Conservation (phyloP, 2,329 filamentous ascomycete species). For the Xylaria sp. region DNA sequence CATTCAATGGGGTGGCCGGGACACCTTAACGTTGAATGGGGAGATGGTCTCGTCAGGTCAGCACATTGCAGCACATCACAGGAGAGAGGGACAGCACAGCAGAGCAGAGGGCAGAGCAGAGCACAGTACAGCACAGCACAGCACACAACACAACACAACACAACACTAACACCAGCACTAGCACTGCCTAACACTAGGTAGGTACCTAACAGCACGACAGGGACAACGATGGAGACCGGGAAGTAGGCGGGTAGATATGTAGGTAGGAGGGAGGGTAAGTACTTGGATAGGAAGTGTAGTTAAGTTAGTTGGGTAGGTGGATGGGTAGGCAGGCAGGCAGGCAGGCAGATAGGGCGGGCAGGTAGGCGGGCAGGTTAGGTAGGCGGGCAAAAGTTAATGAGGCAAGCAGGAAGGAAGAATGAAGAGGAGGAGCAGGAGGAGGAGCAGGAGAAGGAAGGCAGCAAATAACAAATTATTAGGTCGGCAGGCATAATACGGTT, state of each 20-base stretch:
- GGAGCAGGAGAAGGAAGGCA: slow-evolving; percentile 6
- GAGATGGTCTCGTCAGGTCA: slow-evolving; percentile 24
- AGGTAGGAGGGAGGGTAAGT: neutral
- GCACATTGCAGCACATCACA: slow-evolving; percentile 18
- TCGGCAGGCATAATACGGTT: slow-evolving; percentile 4
- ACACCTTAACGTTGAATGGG: neutral
- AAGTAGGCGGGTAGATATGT: neutral
- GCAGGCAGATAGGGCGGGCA: neutral
- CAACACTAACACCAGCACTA: neutral
- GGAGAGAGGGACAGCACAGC: neutral
- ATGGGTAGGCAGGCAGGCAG: neutral
- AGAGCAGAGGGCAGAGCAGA: neutral
- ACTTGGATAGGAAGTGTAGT: neutral
- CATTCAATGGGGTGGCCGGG: neutral
- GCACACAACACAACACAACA: neutral
- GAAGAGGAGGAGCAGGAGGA: neutral
- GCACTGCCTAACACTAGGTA: neutral
- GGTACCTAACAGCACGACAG: neutral
- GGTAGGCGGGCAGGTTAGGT: neutral
- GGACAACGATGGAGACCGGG: neutral
- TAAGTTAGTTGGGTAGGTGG: neutral
- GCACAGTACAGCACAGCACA: neutral
- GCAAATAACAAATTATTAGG: slow-evolving; percentile 8
- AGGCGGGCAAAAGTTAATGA: neutral
- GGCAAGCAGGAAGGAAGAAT: neutral